Evolutionary conservation across 2,329 filamentous ascomycete genomes (phyloP), one percentile per base, ranked within the genome.

Genomic region (Calycina marina): DNA sequence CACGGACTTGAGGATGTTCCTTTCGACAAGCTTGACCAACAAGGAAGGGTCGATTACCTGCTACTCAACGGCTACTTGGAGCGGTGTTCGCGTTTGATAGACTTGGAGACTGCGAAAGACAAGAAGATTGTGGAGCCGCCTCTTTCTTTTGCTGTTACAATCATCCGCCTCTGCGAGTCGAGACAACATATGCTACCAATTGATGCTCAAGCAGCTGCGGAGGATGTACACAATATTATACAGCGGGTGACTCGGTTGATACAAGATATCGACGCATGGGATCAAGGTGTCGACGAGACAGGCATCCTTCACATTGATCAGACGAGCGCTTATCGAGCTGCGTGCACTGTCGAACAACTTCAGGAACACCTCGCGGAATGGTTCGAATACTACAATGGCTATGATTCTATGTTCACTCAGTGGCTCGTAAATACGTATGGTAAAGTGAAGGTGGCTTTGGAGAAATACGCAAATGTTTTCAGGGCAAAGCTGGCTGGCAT

Each of bases 341-440:
- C 57, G 3, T 57, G 57, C 11, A 57, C 56, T 1, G 46, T 67
- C 0, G 44, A 46, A 4, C 48, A 60, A 15, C 46, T 73, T 4
- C 49, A 53, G 0, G 31, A 18, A 0, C 56, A 60, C 30, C 48
- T 73, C 0, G 40, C 50, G 2, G 65, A 72, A 40, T 62, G 60
- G 44, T 61, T 56, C 33, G 37, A 30, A 0, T 74, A 72, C 43
- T 72, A 68, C 45, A 52, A 56, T 17, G 61, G 60, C 3, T 73
- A 72, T 40, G 64, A 73, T 39, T 67, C 69, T 1, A 35, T 58
- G 10, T 72, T 71, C 33, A 61, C 66, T 25, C 73, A 66, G 64
- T 74, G 69, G 69, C 58, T 62, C 0, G 48, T 54, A 1, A 46
- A 54, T 4, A 65, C 67, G 1, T 67, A 62, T 40, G 42, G 49